Percentiles rank a stretch among this genome's conserved stretches.
These are phyloP conservation scores for Anthostomella pinea DNA, from an alignment of 2,329 filamentous ascomycete genomes.

Conservation along the genomic window DNA sequence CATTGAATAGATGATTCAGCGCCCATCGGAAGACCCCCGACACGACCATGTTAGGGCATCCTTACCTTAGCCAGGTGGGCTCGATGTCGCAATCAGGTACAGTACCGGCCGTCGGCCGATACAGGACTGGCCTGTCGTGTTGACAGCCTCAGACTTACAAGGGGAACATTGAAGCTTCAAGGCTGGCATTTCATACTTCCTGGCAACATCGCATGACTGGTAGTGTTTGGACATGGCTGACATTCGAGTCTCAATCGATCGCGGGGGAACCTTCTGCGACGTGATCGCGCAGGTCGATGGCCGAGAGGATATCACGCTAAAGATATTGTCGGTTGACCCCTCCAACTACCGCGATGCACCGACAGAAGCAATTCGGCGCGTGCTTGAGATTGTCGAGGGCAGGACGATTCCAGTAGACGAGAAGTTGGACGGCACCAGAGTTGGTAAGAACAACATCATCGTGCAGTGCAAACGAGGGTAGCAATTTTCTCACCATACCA, in stretches of 20 bases:
- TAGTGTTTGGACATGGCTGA: neutral
- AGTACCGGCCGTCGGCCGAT: no score
- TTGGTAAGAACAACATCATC: conserved; percentile 23
- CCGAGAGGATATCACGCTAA: conserved; percentile 67
- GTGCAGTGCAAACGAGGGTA: neutral
- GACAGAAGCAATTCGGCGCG: conserved; percentile 65
- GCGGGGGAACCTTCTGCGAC: conserved; percentile 74
- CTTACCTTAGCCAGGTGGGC: no score
- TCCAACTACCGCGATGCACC: conserved; percentile 69
- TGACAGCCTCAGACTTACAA: no score
- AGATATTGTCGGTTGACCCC: conserved; percentile 71
- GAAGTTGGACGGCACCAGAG: conserved; percentile 31
- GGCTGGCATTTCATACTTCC: neutral
- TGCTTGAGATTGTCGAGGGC: conserved; percentile 61
- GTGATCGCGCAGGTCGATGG: conserved; percentile 64
- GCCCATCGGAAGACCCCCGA: no score
- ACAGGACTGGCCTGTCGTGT: no score
- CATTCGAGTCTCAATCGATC: conserved; percentile 34
- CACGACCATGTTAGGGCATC: no score
- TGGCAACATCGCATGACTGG: neutral
- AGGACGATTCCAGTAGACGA: conserved; percentile 46
- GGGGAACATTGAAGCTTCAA: no score
- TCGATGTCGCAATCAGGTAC: no score
- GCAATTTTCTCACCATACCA: conserved; percentile 4
- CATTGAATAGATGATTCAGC: no score